These are phyloP conservation scores for Hansenula lynferdii DNA, from an alignment of 1,139 yeast species.

Conservation along the genomic window DNA sequence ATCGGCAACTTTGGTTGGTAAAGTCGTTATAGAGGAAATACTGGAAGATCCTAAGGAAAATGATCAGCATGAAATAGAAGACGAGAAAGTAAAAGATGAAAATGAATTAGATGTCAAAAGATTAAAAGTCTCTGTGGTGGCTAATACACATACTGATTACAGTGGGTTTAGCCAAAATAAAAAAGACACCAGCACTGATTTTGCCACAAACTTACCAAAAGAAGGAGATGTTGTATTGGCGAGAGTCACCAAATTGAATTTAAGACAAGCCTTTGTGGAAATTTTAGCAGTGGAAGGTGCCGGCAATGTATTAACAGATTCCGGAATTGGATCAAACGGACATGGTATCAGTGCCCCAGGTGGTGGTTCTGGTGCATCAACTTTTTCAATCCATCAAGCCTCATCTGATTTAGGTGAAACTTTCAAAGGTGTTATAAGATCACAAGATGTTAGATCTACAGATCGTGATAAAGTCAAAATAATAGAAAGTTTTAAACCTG, in stretches of 20 bases:
- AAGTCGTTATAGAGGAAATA: constrained; percentile 31
- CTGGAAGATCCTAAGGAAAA: constrained; percentile 9
- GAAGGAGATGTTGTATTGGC: constrained; percentile 85
- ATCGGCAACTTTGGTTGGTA: constrained; percentile 68
- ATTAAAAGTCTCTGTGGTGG: constrained; percentile 17
- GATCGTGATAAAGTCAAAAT: constrained; percentile 86
- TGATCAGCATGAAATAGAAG: constrained; percentile 10
- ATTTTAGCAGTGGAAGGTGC: constrained; percentile 72
- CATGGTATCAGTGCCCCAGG: constrained; percentile 38
- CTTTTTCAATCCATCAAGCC: constrained; percentile 39
- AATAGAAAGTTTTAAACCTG: constrained; percentile 78
- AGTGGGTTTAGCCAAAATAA: constrained; percentile 7
- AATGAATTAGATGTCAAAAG: constrained; percentile 7
- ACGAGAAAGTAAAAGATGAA: constrained; percentile 2
- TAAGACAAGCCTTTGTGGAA: constrained; percentile 75
- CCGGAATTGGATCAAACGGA: constrained; percentile 67
- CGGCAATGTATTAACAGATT: constrained; percentile 54
- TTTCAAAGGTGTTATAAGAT: constrained; percentile 81
- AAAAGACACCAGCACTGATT: constrained; percentile 25
- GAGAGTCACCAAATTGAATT: constrained; percentile 59
- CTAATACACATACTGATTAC: constrained; percentile 14
- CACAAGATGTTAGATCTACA: constrained; percentile 86
- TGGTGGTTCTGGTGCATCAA: constrained; percentile 55
- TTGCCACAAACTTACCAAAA: constrained; percentile 62
- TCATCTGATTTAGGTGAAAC: constrained; percentile 82